These are phyloP conservation scores for Melastoma malabathricum DNA, from an alignment of 345 rosid genomes.

Conservation along the genomic window DNA sequence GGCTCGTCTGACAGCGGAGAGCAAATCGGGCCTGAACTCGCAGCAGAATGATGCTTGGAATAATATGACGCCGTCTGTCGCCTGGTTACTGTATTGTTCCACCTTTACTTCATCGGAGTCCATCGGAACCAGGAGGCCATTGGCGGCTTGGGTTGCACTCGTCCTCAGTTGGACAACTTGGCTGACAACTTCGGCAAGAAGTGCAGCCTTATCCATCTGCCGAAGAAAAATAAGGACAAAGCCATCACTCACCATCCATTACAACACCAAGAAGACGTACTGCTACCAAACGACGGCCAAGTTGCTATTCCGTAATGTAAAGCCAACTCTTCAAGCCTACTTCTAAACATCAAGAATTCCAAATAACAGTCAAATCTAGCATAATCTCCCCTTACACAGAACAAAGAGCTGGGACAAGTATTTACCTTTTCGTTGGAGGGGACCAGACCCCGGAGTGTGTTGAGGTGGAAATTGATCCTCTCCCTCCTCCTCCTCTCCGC, in stretches of 20 bases:
- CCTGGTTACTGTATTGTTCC: conserved; percentile 12
- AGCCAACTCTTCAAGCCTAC: too few relatives aligned
- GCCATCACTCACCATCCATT: neutral
- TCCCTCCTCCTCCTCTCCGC: conserved; percentile 75
- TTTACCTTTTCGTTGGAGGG: conserved; percentile 43
- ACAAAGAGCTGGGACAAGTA: neutral
- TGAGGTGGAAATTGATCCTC: conserved; percentile 62
- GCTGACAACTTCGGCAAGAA: conserved; percentile 50
- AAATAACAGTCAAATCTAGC: too few relatives aligned
- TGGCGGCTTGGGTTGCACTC: conserved; percentile 28
- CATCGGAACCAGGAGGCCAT: conserved; percentile 36
- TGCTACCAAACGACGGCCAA: too few relatives aligned
- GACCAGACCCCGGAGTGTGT: conserved; percentile 41
- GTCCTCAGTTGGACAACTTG: conserved; percentile 42
- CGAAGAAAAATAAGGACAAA: neutral
- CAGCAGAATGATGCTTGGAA: conserved; percentile 43
- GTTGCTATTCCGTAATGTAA: too few relatives aligned
- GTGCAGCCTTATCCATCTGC: conserved; percentile 70
- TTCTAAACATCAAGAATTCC: too few relatives aligned
- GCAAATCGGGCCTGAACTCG: conserved; percentile 30
- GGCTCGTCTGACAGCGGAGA: conserved; percentile 33
- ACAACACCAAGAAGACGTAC: neutral
- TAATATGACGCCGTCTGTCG: conserved; percentile 6
- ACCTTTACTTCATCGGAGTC: conserved; percentile 50
- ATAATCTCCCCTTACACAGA: too few relatives aligned